Base-by-base conservation (phyloP, 2,329 filamentous ascomycete species). In the Pseudogymnoascus pannorum region DNA sequence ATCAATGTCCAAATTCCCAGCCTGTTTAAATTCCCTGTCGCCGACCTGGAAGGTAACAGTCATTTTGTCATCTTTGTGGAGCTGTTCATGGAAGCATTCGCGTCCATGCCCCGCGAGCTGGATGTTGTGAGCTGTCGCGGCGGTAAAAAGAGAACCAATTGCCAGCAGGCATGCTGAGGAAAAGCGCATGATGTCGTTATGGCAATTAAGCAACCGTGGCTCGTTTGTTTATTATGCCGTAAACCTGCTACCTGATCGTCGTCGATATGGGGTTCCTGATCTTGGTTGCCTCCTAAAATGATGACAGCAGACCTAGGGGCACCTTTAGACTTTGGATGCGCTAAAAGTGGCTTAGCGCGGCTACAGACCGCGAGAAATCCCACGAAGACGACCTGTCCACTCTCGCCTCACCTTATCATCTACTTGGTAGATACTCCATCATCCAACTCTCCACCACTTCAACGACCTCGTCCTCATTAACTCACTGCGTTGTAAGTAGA, bases 11-110 rank as follows among this genome's bases (percentile, higher is more conserved):
- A 99, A 80, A 73, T 97, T 97, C 33, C 93, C 93, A 62, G 92
- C 92, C 59, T 89, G 90, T 59, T 93, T 93, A 76, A 96, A 97
- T 75, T 99, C 94, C 68, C 93, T 82, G 75, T 99, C 94, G 73
- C 94, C 94, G 63, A 97, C 93, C 79, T 97, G 94, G 82, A 95
- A 99, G 29, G 92, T 96, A 63, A 99, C 92, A 7, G 92, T 97
- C 94, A 99, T 99, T 77, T 88, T 90, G 80, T 99, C 94, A 76
- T 96, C 94, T 74, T 83, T 85, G 80, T 96, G 93, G 63, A 99
- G 86, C 69, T 81, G 77, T 79, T 99, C 94, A 81, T 96, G 90
- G 83, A 97, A 99, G 81, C 94, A 99, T 80, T 99, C 94, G 77
- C 92, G 86, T 72, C 91, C 90, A 78, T 99, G 92, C 69, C 92